These are phyloP conservation scores for Aspergillus brasiliensis DNA, from an alignment of 2,329 filamentous ascomycete species.

Conservation along the genomic window DNA sequence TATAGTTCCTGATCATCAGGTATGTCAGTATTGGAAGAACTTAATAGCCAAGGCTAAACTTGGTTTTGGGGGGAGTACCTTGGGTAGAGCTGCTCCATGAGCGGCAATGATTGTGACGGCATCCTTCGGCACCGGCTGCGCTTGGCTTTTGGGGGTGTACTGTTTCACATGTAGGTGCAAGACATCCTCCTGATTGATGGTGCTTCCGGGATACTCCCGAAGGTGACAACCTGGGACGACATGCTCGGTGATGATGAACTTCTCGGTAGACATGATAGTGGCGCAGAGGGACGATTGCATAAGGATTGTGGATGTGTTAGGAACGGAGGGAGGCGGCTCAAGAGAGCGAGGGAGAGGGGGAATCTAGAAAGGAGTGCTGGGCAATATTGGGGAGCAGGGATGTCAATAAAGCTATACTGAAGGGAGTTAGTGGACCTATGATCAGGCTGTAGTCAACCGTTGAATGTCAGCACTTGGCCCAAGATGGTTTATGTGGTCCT, in stretches of 20 bases:
- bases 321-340: too few species aligned
- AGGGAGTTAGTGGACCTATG: too few species aligned
- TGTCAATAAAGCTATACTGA: too few species aligned
- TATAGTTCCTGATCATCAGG: conserved; percentile 12
- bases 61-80: conserved; percentile 1
- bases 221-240: not conserved
- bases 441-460: too few species aligned
- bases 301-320: too few species aligned
- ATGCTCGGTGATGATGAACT: not conserved
- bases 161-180: conserved; percentile 13
- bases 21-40: not conserved
- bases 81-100: conserved; percentile 14
- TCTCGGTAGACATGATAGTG: not conserved
- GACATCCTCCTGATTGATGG: not conserved
- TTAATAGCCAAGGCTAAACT: too few species aligned
- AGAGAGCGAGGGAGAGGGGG: too few species aligned
- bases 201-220: not conserved
- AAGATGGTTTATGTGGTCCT: too few species aligned
- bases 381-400: too few species aligned
- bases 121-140: not conserved
- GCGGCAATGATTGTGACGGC: conserved; percentile 13
- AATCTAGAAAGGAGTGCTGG: too few species aligned
- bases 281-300: not conserved
- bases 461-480: too few species aligned
- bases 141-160: conserved; percentile 9